Percentiles rank a stretch among this genome's conserved stretches.
These are phyloP conservation scores for Stipa capillata DNA, from an alignment of 176 grass and related monocot species.

Conservation along the genomic window DNA sequence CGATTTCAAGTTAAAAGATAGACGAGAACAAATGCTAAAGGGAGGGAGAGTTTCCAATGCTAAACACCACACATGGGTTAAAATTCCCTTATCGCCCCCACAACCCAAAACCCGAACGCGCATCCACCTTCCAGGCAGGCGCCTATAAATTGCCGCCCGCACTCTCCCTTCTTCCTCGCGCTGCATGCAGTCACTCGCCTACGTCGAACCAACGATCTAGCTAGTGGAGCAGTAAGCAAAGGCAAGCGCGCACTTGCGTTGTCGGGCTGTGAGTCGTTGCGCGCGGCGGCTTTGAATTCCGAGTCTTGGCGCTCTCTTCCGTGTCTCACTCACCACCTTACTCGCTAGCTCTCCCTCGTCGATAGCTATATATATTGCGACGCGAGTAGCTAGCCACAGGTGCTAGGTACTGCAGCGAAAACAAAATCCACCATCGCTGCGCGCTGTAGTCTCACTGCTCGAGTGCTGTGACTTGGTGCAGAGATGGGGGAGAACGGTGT, in stretches of 20 bases:
- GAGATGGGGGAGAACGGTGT: conserved; percentile 52
- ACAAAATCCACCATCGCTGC: no score
- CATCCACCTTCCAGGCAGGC: conserved; percentile 3
- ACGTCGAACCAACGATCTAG: not conserved
- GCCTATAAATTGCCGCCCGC: conserved; percentile 6
- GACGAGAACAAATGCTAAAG: not conserved
- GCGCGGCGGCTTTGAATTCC: no score
- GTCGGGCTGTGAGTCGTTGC: no score
- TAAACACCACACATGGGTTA: no score
- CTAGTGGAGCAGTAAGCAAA: not conserved
- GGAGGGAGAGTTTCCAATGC: no score
- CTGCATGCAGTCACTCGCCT: not conserved
- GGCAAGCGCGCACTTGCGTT: no score
- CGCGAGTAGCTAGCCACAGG: no score
- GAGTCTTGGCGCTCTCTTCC: no score
- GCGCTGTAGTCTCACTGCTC: conserved; percentile 7
- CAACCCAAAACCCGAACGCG: not conserved
- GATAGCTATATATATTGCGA: no score
- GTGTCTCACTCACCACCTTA: no score
- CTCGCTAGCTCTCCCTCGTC: no score
- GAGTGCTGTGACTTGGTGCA: conserved; percentile 6
- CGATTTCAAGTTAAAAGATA: not conserved
- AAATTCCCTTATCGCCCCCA: not conserved
- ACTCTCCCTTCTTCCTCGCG: not conserved
- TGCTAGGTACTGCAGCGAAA: no score